Conservation (phyloP, 2,329 filamentous ascomycete genomes). For the Fusarium papillatum region DNA sequence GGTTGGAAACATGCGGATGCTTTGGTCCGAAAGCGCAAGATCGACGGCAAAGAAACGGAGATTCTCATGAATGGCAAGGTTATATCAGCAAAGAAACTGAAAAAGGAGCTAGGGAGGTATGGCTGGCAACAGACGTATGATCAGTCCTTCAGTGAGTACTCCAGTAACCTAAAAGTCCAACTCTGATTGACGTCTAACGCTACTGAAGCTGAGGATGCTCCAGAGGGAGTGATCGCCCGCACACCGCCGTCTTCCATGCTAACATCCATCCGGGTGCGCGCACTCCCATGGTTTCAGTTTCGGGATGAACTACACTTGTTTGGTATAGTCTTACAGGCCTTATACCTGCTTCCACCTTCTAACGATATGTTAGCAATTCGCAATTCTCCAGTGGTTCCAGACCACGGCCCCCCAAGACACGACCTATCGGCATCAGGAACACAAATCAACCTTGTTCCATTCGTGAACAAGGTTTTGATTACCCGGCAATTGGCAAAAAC, state of each 20-base stretch:
- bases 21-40: background rate
- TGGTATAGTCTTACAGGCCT: too few species aligned
- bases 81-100: background rate
- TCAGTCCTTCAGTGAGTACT: background rate
- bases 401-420: rapidly evolving
- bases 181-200: background rate
- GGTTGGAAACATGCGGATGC: background rate
- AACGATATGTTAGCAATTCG: too few species aligned
- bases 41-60: background rate
- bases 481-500: background rate
- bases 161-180: background rate
- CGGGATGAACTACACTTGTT: background rate
- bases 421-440: background rate
- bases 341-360: too few species aligned
- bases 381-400: background rate
- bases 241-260: background rate
- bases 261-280: too few species aligned
- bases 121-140: background rate
- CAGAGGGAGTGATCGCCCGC: background rate
- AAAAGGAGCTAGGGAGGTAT: background rate
- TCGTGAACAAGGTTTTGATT: background rate
- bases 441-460: background rate
- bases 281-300: too few species aligned
- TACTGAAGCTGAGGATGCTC: background rate
- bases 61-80: background rate